phyloP scores from a whole-genome alignment of 1,284 basidiomycete genomes.

The Ustilago bromivora region DNA sequence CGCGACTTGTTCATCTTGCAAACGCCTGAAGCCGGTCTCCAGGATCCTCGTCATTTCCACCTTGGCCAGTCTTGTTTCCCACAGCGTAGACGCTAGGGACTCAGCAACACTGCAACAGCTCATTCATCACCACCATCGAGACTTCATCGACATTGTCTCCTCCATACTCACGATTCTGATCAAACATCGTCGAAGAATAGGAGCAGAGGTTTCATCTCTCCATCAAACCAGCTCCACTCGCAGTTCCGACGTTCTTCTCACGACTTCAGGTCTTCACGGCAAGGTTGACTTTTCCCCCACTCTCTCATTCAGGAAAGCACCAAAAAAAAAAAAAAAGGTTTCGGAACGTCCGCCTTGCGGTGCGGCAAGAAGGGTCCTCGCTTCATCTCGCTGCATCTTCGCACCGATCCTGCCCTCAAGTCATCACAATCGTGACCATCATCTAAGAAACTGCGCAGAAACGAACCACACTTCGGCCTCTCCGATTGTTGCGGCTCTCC shows the following conservation, averaged over 20 bases:
- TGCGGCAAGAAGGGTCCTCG: neutral
- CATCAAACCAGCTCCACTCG: neutral
- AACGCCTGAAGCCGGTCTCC: slow-evolving; percentile 7
- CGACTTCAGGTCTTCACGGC: neutral
- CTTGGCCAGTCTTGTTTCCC: neutral
- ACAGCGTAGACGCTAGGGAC: neutral
- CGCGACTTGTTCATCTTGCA: neutral
- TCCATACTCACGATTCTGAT: neutral
- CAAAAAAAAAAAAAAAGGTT: neutral
- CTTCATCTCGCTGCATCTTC: slow-evolving; percentile 3
- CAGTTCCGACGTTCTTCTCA: neutral
- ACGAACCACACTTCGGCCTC: neutral
- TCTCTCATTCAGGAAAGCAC: neutral
- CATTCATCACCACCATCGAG: slow-evolving; percentile 6
- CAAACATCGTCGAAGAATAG: slow-evolving; percentile 4
- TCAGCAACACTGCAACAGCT: slow-evolving; percentile 3
- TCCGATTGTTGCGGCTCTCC: slow-evolving; percentile 9
- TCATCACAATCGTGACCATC: slow-evolving; percentile 4
- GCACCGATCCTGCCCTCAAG: neutral
- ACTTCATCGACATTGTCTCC: neutral
- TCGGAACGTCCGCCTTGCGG: neutral
- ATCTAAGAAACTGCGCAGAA: neutral
- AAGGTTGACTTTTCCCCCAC: slow-evolving; percentile 8
- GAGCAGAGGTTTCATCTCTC: neutral
- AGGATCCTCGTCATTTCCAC: neutral